phyloP scores from a whole-genome alignment of 768 basidiomycete species.

The Glaciozyma martinii region DNA sequence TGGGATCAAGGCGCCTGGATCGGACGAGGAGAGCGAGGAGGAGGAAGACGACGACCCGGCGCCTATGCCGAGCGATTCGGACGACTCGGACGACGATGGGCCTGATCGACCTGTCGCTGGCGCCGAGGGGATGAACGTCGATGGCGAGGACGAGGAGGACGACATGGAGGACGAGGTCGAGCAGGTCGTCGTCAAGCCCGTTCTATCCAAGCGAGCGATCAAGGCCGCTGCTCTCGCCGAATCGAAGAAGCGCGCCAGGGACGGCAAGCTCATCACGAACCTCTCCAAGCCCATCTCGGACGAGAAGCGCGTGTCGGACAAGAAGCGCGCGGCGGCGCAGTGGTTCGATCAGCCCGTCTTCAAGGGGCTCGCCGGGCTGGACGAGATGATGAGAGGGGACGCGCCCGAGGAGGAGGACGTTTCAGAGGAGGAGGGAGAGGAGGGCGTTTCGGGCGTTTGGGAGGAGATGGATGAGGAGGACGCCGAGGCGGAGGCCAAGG shows the following conservation, averaged over 20 bases:
- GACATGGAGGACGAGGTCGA: constrained; percentile 27
- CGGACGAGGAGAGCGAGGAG: constrained; percentile 45
- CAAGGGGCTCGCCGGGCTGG: constrained; percentile 50
- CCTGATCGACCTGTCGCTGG: not conserved
- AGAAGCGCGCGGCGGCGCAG: constrained; percentile 54
- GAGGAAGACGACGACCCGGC: constrained; percentile 35
- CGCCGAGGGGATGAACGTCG: too few species aligned
- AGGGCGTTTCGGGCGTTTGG: constrained; percentile 24
- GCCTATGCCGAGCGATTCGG: constrained; percentile 14
- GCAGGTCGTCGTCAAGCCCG: not conserved
- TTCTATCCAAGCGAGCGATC: constrained; percentile 45
- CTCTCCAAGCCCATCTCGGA: constrained; percentile 32
- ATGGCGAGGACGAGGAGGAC: constrained; percentile 25
- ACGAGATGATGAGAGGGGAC: constrained; percentile 24
- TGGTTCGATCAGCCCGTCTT: constrained; percentile 97
- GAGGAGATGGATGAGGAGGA: constrained; percentile 36
- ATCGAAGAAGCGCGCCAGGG: constrained; percentile 34
- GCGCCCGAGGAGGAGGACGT: constrained; percentile 37
- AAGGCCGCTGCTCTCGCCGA: constrained; percentile 21
- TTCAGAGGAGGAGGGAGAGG: constrained; percentile 31
- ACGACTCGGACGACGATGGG: not conserved
- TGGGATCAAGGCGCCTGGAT: constrained; percentile 55
- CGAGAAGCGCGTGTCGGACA: constrained; percentile 27
- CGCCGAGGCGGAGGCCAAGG: constrained; percentile 36
- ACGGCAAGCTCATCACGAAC: constrained; percentile 48